Evolutionary conservation across 306 rosid species (phyloP).

Genomic region (Cercis canadensis): DNA sequence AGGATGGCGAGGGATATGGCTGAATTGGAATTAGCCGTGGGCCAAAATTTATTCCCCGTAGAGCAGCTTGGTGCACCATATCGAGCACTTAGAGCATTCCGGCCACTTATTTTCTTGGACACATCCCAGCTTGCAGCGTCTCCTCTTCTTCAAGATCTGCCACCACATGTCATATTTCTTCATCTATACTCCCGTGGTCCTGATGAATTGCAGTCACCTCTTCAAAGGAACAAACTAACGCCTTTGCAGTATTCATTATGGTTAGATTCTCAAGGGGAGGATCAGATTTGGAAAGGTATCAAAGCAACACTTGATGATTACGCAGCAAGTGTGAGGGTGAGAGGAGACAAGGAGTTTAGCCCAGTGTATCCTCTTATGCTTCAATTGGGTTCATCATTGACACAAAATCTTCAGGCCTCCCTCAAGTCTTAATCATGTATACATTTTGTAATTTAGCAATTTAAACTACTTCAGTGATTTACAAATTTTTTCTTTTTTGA

Average conservation of each 20-base stretch:
- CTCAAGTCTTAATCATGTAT: slow-evolving; percentile 49
- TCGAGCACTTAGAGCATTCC: slow-evolving; percentile 91
- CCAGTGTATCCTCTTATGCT: slow-evolving; percentile 96
- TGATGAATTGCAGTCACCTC: slow-evolving; percentile 85
- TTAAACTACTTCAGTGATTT: slow-evolving; percentile 23
- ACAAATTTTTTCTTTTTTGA: slow-evolving; percentile 31
- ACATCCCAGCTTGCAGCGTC: slow-evolving; percentile 88
- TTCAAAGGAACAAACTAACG: slow-evolving; percentile 88
- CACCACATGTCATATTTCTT: slow-evolving; percentile 83
- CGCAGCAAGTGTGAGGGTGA: slow-evolving; percentile 75
- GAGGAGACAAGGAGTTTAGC: slow-evolving; percentile 95
- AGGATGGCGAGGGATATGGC: slow-evolving; percentile 99
- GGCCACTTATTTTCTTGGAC: slow-evolving; percentile 98
- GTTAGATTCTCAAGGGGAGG: slow-evolving; percentile 99
- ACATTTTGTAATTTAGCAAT: slow-evolving; percentile 41
- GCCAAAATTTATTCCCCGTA: slow-evolving; percentile 91
- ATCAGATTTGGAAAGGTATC: slow-evolving; percentile 96
- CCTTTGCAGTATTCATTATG: slow-evolving; percentile 90
- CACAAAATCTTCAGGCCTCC: slow-evolving; percentile 51
- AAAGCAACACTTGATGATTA: slow-evolving; percentile 95
- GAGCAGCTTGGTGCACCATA: slow-evolving; percentile 97
- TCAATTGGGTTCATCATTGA: slow-evolving; percentile 81
- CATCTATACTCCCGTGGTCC: slow-evolving; percentile 96
- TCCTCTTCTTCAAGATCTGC: slow-evolving; percentile 95
- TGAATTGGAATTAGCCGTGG: slow-evolving; percentile 93